Evolutionary conservation across 2,329 filamentous ascomycete genomes (phyloP).

Genomic region (Amylocarpus encephaloides): DNA sequence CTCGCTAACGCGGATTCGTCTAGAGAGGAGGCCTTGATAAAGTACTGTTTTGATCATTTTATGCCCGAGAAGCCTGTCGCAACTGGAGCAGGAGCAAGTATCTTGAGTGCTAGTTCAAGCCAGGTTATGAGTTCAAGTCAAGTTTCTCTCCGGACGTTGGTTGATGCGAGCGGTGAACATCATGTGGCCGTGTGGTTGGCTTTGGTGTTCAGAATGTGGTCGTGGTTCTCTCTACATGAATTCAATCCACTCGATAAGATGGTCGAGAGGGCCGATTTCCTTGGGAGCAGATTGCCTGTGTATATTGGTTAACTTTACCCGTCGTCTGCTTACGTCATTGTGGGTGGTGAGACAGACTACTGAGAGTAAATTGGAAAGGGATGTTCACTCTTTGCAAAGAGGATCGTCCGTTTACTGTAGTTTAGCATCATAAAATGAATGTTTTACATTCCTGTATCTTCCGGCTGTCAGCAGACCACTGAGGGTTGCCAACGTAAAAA

Average conservation of each 20-base stretch:
- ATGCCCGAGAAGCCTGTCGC: not conserved
- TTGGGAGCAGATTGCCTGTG: conserved; percentile 8
- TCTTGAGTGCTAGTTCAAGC: too few species aligned
- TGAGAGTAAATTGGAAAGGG: too few species aligned
- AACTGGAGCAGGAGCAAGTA: too few species aligned
- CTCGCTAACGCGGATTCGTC: not conserved
- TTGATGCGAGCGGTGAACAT: not conserved
- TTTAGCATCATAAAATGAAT: too few species aligned
- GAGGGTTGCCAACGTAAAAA: too few species aligned
- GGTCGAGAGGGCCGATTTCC: conserved; percentile 9
- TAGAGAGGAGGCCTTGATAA: not conserved
- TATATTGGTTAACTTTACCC: conserved; percentile 10
- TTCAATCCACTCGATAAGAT: conserved; percentile 9
- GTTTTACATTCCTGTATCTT: too few species aligned
- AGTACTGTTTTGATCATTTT: not conserved
- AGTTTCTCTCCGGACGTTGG: not conserved
- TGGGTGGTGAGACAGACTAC: too few species aligned
- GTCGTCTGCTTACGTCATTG: too few species aligned
- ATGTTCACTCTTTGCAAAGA: too few species aligned
- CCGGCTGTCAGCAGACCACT: too few species aligned
- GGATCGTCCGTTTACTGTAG: too few species aligned
- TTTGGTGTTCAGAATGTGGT: conserved; percentile 23
- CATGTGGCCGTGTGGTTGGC: conserved; percentile 9
- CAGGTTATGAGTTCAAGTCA: too few species aligned
- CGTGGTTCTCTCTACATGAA: conserved; percentile 17